A percentile compares a stretch with the other conserved stretches of the same genome.
Conservation (phyloP, 23 red algal genomes). For the Gracilariopsis chorda region DNA sequence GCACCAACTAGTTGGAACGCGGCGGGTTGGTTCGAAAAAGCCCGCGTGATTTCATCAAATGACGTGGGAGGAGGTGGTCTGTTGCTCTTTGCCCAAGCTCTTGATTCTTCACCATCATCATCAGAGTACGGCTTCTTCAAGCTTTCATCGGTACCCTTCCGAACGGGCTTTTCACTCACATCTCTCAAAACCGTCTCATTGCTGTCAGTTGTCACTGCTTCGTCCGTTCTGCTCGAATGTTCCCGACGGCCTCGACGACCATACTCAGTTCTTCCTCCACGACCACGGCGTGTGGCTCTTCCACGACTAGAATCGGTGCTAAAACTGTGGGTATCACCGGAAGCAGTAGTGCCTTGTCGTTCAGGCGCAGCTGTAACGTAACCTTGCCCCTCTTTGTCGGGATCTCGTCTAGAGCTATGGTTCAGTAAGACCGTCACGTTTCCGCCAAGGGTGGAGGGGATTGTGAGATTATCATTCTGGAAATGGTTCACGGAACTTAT, state of each 20-base stretch:
- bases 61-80: conserved; percentile 19
- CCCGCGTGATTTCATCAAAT: conserved; percentile 60
- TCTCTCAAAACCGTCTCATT: not conserved
- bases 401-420: not conserved
- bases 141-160: not conserved
- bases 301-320: not conserved
- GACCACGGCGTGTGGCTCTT: not conserved
- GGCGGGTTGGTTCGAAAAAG: conserved; percentile 63
- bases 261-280: not conserved
- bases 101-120: conserved; percentile 41
- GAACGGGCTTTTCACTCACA: not conserved
- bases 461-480: conserved; percentile 29
- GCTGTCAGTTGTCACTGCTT: not conserved
- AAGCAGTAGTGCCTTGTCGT: not conserved
- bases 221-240: not conserved
- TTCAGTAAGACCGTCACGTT: conserved; percentile 56
- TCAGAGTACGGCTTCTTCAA: not conserved
- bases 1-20: conserved; percentile 51
- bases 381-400: conserved; percentile 4
- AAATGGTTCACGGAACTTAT: not conserved
- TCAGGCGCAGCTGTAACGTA: not conserved
- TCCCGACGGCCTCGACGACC: not conserved
- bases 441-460: conserved; percentile 24
- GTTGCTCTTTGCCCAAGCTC: conserved; percentile 28
- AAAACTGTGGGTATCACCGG: not conserved